These are phyloP conservation scores for Chrysosporium queenslandicum DNA, from an alignment of 2,329 filamentous ascomycete species.

Conservation along the genomic window DNA sequence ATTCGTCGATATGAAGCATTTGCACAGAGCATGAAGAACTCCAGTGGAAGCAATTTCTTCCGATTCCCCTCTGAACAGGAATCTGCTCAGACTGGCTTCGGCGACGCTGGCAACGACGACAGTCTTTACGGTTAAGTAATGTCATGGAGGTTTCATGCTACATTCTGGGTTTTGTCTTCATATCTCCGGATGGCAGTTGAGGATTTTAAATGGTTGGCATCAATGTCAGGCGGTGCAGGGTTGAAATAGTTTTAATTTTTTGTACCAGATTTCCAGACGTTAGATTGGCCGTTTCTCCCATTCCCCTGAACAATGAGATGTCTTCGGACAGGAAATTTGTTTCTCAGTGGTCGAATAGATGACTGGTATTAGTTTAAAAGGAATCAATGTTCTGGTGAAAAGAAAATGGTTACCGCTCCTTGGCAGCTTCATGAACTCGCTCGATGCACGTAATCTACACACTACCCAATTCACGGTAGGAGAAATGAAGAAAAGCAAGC, in stretches of 20 bases:
- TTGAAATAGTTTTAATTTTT: slow-evolving; percentile 2
- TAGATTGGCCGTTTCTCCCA: slow-evolving; percentile 8
- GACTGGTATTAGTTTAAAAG: neutral
- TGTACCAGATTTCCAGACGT: neutral
- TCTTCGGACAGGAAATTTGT: too few relatives aligned
- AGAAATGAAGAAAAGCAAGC: neutral
- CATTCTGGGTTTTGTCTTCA: slow-evolving; percentile 5
- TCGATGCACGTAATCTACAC: slow-evolving; percentile 1
- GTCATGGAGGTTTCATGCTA: neutral
- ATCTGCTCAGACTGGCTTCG: slow-evolving; percentile 50
- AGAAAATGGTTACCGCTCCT: neutral
- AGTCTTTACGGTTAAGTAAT: slow-evolving; percentile 69
- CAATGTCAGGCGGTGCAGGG: neutral
- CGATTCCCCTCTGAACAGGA: slow-evolving; percentile 66
- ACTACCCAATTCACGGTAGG: neutral
- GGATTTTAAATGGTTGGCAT: slow-evolving; percentile 5
- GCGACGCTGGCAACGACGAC: slow-evolving; percentile 84
- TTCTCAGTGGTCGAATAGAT: slow-evolving; percentile 3
- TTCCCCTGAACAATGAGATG: neutral
- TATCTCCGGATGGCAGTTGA: slow-evolving; percentile 5
- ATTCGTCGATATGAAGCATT: slow-evolving; percentile 98
- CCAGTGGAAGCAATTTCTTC: slow-evolving; percentile 92
- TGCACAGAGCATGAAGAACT: slow-evolving; percentile 98
- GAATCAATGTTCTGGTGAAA: neutral
- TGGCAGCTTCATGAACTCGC: neutral